Evolutionary conservation across 2,329 filamentous ascomycete species (phyloP), one percentile per base, ranked within the genome.

Genomic region (Hypoxylon sp.): DNA sequence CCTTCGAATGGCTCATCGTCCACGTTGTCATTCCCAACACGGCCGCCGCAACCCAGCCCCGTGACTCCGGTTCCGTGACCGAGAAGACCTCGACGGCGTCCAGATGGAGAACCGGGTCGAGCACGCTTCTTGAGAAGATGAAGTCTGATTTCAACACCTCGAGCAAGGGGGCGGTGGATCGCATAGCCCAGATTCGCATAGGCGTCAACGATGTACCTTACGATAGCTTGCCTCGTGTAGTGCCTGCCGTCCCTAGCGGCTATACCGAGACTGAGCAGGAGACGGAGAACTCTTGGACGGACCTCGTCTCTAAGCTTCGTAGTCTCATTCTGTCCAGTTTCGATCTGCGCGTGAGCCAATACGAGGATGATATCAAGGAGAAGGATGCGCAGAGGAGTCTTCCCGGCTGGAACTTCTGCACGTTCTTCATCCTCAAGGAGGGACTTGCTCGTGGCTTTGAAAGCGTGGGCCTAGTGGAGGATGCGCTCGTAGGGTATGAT

Each of bases 391-490:
- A 98, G 73, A 84, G 94, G 42, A 88, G 81, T 27, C 77, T 99
- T 15, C 95, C 95, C 0, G 95, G 95, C 0, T 99, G 95, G 95
- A 99, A 99, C 71, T 99, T 99, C 72, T 98, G 95, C 75, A 99
- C 95, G 0, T 99, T 99, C 73, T 99, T 99, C 73, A 93, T 99
- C 13, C 81, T 99, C 7, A 99, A 99, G 70, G 95, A 99, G 74
- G 95, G 95, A 0, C 78, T 99, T 29, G 94, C 95, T 1, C 85
- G 91, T 65, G 96, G 94, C 0, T 97, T 99, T 66, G 96, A 99
- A 74, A 98, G 91, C 71, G 93, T 98, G 2, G 96, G 96, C 0
- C 80, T 99, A 8, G 91, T 97, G 7, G 95, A 99, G 70, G 95
- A 99, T 80, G 94, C 95, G 2, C 78, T 99, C 33, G 90, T 95